Conservation (phyloP, 2,329 filamentous ascomycete species). For the Fusarium sp. region DNA sequence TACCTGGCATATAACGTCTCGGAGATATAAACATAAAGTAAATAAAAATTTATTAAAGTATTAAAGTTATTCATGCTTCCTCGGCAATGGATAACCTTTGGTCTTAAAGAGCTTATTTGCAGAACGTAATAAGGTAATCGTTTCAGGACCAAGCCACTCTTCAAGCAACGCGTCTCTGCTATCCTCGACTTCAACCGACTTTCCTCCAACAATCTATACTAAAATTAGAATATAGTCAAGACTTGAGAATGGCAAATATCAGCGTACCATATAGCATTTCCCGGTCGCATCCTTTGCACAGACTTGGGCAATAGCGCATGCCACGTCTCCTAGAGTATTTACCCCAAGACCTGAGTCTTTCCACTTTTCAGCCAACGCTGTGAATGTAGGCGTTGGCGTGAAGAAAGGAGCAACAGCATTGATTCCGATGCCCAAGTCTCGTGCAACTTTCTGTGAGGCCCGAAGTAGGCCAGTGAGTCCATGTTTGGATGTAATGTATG, state of each 20-base stretch:
- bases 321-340: not conserved
- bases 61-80: fast-evolving
- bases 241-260: not conserved
- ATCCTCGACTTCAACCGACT: not conserved
- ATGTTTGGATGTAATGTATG: not conserved
- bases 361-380: not conserved
- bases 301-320: not conserved
- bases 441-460: not conserved
- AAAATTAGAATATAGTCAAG: fast-evolving
- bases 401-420: not conserved
- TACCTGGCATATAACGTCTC: not conserved
- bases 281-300: not conserved
- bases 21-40: not conserved
- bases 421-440: fast-evolving
- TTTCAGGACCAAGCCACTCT: not conserved
- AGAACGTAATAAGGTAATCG: not conserved
- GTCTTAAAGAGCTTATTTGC: not conserved
- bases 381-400: not conserved
- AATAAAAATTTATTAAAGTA: not conserved
- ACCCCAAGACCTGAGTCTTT: not conserved
- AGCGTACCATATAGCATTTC: not conserved
- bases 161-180: not conserved
- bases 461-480: not conserved
- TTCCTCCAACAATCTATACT: not conserved
- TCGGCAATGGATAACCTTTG: fast-evolving